Evolutionary conservation across 2,329 filamentous ascomycete genomes (phyloP), one percentile per base, ranked within the genome.

Genomic region (Furcasterigmium sp.): DNA sequence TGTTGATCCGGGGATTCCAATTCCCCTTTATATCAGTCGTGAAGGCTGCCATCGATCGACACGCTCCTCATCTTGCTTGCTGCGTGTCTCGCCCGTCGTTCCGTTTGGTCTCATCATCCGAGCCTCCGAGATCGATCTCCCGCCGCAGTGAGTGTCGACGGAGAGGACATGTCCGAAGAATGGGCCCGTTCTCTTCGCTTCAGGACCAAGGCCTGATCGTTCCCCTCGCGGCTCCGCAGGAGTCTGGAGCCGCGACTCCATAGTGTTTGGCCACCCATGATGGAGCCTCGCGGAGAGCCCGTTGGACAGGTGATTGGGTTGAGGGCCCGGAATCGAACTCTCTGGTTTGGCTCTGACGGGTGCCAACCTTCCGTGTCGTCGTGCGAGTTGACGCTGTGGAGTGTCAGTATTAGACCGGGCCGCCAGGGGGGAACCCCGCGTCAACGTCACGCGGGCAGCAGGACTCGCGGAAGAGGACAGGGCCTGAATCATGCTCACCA

Each of bases 241-340:
- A 40, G 29, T 32, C 28, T 30, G 17, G 26, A 40, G 28, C 38
- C 38, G 38, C 38, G 14, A 40, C 30, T 20, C 38, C 38, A 40
- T 40, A 40, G 26, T 40, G 17, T 28, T 40, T 40, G 18, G n/a
- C 38, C 38, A 29, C 38, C 29, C 26, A 29, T 17, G 19, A 32
- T 29, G 28, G 38, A 19, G 26, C 38, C 38, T 29, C 23, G 26
- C 25, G 14, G 26, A 18, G 13, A 21, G 17, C 26, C 25, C 25
- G 19, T n/a, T 11, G 26, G 17, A 18, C 21, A 26, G 21, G 13
- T 18, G 37, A 13, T 29, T 17, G 11, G 18, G 17, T 17, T 14
- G 28, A 15, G 28, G 21, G 37, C 21, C 15, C 25, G 26, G 11
- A 20, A 18, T 32, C 38, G 38, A 40, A 18, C 14, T 17, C 35